Evolutionary conservation across 352 stramenopile species (phyloP), one percentile per base, ranked within the genome.

Genomic region (Phytophthora gonapodyides): DNA sequence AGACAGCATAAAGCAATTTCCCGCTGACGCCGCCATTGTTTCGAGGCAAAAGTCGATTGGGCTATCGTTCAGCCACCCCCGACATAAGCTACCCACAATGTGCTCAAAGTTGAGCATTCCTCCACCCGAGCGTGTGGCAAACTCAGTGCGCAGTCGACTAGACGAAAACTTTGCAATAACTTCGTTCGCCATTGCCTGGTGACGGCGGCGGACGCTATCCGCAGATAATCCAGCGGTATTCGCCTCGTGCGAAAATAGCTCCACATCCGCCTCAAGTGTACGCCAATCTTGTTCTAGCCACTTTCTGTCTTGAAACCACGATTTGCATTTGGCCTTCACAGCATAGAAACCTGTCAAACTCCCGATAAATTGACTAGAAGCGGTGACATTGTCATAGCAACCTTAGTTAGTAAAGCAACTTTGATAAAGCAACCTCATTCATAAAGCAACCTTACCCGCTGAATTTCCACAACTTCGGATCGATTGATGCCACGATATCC

Each of bases 361-460:
- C 12, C 12, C 21, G 3, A 54, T 33, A 42, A 54, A 52, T 36
- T 38, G 21, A 9, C 21, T 47, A 46, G 15, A 56, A 38, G 8
- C 2, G 16, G 2, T 57, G 19, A 47, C 6, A 42, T n/a, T 16
- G 19, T 19, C 52, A 57, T 24, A 35, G 33, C 30, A 52, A 52
- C 17, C 46, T 36, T 41, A 53, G 13, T 30, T 30, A 30, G 3
- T 48, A 49, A 37, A 57, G 45, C 30, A 54, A 31, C 27, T 11
- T 13, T 41, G 2, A 10, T 55, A 55, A 41, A 53, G 49, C 43
- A 56, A 60, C 58, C 49, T 15, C 44, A 34, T 38, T 7, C 2
- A 21, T 49, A 57, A 17, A 34, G 37, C 45, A 52, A 57, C 46
- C 45, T 52, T 57, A 67, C 48, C 48, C 24, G n/a, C 45, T 58